Evolutionary conservation across 2,329 filamentous ascomycete genomes (phyloP), one percentile per base, ranked within the genome.

Genomic region (Colletotrichum acutatum): DNA sequence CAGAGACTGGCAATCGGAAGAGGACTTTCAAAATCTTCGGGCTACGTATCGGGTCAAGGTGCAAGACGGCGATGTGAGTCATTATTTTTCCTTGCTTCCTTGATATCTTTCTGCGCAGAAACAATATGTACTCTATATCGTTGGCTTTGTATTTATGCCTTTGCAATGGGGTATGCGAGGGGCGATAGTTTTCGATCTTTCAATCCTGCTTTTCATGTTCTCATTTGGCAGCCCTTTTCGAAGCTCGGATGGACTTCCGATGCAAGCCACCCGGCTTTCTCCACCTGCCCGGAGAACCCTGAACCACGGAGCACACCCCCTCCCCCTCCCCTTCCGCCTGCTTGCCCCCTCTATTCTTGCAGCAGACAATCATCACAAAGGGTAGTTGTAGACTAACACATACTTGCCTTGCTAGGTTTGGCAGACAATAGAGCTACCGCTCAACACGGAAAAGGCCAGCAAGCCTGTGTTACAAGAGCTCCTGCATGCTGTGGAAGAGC

Each of bases 401-500:
- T 12, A 1, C 32, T 34, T 34, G 32, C 32, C 2, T 34, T 34
- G 42, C 67, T 42, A 90, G 88, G 83, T 90, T 28, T 81, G 83
- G 78, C 80, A 84, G 56, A 80, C 79, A 0, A 79, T 89, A 46
- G 71, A 77, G 6, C 75, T 89, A 2, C 87, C 88, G 0, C 75
- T 88, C 12, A 74, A 77, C 11, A 76, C 66, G 4, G 34, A 52
- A 8, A 73, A 60, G 37, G 77, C 84, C 4, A 80, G 82, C 37
- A 90, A 90, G 76, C 84, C 83, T 54, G 82, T 85, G 42, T 80
- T 83, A 1, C 87, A 90, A 74, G 83, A 86, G n/a, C 76, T 88
- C 11, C 71, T 90, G 24, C 88, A 90, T 76, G 89, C 88, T 0
- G 86, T 88, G 8, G 88, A 90, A 77, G 89, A 90, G 79, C 81